Evolutionary conservation across 2,329 filamentous ascomycete genomes (phyloP), one percentile per base, ranked within the genome.

Genomic region (Monilinia fructigena): DNA sequence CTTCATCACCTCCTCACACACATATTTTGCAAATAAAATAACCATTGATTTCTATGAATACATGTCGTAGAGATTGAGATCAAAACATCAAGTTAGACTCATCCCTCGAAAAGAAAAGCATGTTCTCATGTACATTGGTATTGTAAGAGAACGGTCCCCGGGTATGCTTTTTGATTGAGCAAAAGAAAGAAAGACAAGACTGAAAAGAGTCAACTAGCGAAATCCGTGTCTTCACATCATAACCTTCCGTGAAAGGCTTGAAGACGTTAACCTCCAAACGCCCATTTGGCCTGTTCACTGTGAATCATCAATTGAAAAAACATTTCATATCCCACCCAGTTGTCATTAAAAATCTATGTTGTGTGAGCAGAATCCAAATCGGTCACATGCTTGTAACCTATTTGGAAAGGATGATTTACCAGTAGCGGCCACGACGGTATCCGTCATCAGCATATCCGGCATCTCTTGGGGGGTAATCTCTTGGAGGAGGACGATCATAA

Each of bases 401-500:
- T 54, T 45, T 61, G 45, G 47, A 64, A 20, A 66, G 58, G 62
- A 45, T 67, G 53, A 67, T 64, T 73, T 74, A 75, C 74, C 69
- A 76, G 69, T 76, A 76, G 68, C 74, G 75, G 52, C 69, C 71
- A 50, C 70, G 69, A 68, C 73, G 66, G 42, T 73, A 73, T 67
- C 75, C 74, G 65, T 75, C 74, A 66, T 74, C 74, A 58, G 69
- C 69, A 65, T 72, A 71, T 48, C 71, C 67, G 63, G 50, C 63
- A 63, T 77, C 75, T 66, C 75, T 73, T 63, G 74, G 74, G 61
- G 75, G 75, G 59, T 76, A 76, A 62, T 76, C 75, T 67, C 75
- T 70, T 70, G 75, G 73, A 31, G 73, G 74, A 67, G 74, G 73
- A 59, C 87, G 71, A 69, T 85, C 82, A 70, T 88, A 87, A 3